A percentile compares a stretch with the other conserved stretches of the same genome.
Evolutionary conservation across 345 rosid genomes (phyloP).

Genomic region (Melaleuca alternifolia): DNA sequence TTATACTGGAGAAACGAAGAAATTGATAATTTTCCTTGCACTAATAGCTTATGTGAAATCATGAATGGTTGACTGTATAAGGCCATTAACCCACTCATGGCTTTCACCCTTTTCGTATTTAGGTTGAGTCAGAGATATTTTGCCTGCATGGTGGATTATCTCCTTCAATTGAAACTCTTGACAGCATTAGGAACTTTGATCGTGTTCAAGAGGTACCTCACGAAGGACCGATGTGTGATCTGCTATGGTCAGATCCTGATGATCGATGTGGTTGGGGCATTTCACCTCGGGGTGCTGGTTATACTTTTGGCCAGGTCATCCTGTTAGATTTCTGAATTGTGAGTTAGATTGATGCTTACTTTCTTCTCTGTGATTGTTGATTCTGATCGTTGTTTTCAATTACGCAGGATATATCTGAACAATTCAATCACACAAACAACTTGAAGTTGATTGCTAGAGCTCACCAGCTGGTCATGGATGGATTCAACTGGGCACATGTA

Average conservation of each 20-base stretch:
- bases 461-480: constrained; percentile 98
- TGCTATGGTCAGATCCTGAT: constrained; percentile 98
- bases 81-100: neutral
- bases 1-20: neutral
- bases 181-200: constrained; percentile 85
- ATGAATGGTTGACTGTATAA: neutral
- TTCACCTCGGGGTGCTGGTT: constrained; percentile 98
- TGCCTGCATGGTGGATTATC: constrained; percentile 98
- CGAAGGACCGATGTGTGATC: constrained; percentile 99
- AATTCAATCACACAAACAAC: constrained; percentile 86
- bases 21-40: neutral
- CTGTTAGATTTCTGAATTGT: neutral
- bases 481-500: constrained; percentile 98
- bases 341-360: neutral
- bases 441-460: constrained; percentile 92
- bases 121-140: constrained; percentile 99
- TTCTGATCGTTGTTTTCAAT: neutral
- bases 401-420: constrained; percentile 86
- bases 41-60: neutral
- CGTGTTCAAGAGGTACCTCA: constrained; percentile 98
- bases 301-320: constrained; percentile 88
- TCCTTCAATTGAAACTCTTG: constrained; percentile 97
- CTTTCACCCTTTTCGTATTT: constrained; percentile 1
- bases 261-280: constrained; percentile 99
- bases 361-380: neutral